Evolutionary conservation across 371 early-diverging fungal species (phyloP).

Genomic region (Saksenaea oblongispora): DNA sequence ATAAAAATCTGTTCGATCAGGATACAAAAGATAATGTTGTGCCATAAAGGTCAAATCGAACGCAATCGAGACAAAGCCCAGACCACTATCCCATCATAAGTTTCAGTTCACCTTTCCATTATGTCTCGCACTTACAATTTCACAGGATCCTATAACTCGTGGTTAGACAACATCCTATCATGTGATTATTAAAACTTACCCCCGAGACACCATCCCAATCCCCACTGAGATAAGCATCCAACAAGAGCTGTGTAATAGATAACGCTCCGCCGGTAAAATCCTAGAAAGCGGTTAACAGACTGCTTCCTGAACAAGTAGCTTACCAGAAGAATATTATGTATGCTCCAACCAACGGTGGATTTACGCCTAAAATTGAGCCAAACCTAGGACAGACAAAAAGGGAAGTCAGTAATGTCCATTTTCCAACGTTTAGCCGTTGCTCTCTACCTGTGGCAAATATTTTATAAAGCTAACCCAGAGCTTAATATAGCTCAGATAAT

Average conservation of each 20-base stretch:
- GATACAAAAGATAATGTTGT: constrained; percentile 83
- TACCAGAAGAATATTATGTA: constrained; percentile 83
- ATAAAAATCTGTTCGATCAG: constrained; percentile 46
- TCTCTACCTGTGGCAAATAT: constrained; percentile 84
- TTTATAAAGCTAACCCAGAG: constrained; percentile 78
- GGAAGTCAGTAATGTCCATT: not conserved
- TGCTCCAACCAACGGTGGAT: constrained; percentile 93
- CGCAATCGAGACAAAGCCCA: constrained; percentile 77
- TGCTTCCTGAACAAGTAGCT: not conserved
- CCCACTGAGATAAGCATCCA: constrained; percentile 71
- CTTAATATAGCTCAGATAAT: constrained; percentile 82
- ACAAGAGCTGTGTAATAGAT: constrained; percentile 75
- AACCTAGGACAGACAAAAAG: constrained; percentile 34
- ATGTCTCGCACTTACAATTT: constrained; percentile 46
- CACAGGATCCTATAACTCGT: constrained; percentile 41
- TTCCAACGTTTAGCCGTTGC: too few species aligned
- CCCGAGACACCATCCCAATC: constrained; percentile 76
- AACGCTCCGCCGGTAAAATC: constrained; percentile 90
- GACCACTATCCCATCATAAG: constrained; percentile 45
- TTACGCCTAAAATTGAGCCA: constrained; percentile 74
- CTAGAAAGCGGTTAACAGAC: constrained; percentile 15
- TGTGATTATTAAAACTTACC: constrained; percentile 27
- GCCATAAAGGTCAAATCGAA: constrained; percentile 85
- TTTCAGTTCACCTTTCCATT: not conserved
- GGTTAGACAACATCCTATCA: not conserved